Evolutionary conservation across 2,329 filamentous ascomycete species (phyloP).

Genomic region (Diaporthe vexans): DNA sequence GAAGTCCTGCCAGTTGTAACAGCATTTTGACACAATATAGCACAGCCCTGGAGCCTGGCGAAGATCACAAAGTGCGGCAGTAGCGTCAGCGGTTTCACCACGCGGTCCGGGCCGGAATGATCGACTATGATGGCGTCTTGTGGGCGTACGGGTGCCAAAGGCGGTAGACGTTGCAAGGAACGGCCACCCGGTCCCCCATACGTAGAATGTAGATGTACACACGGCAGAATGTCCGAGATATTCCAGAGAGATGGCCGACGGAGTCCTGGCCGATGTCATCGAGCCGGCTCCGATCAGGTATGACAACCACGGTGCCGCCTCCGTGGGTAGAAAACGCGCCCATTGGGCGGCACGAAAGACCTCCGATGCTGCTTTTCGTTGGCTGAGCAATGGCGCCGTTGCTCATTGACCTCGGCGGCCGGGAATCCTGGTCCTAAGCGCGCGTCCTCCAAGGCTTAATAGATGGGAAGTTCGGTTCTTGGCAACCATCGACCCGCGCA

Average conservation of each 20-base stretch:
- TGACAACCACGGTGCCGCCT: constrained; percentile 26
- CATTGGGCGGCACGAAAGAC: not conserved
- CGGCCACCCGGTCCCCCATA: no score
- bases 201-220: not conserved
- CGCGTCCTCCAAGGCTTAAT: not conserved
- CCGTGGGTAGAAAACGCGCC: not conserved
- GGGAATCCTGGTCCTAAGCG: not conserved
- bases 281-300: constrained; percentile 1
- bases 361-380: no score
- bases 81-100: no score
- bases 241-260: constrained; percentile 47
- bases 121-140: no score
- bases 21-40: no score
- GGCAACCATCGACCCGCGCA: not conserved
- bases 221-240: constrained; percentile 44
- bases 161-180: no score
- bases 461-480: not conserved
- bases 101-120: no score
- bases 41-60: no score
- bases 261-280: constrained; percentile 43
- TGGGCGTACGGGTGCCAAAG: no score
- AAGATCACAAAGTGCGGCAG: no score
- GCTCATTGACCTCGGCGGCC: not conserved
- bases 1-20: no score
- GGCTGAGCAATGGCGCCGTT: not conserved